A percentile compares a stretch with the other conserved stretches of the same genome.
These are phyloP conservation scores for Aspergillus neotritici DNA, from an alignment of 2,329 filamentous ascomycete species.

Conservation along the genomic window DNA sequence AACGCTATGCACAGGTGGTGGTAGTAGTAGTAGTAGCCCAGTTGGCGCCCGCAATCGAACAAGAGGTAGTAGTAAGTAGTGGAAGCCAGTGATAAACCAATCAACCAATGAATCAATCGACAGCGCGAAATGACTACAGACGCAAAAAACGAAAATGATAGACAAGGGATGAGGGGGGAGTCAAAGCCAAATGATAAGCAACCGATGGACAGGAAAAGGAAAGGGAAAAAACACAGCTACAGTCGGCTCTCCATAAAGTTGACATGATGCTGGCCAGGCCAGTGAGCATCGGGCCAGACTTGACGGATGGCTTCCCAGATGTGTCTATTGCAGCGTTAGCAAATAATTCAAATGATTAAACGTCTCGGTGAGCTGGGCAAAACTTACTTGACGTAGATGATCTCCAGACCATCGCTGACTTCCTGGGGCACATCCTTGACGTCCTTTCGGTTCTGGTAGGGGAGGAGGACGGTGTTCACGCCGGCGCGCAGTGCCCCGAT, in stretches of 20 bases:
- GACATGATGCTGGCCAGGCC: conserved; percentile 68
- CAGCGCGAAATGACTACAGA: conserved; percentile 6
- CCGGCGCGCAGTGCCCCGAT: conserved; percentile 90
- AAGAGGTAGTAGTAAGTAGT: neutral
- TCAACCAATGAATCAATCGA: neutral
- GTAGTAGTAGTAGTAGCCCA: neutral
- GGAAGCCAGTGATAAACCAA: conserved; percentile 7
- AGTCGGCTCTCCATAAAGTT: conserved; percentile 72
- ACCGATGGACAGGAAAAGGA: conserved; percentile 4
- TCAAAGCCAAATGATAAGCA: conserved; percentile 12
- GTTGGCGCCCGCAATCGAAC: neutral
- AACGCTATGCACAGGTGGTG: conserved; percentile 1
- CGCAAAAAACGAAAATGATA: conserved; percentile 1
- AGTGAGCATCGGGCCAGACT: conserved; percentile 86
- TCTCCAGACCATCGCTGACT: conserved; percentile 78
- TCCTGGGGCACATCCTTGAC: conserved; percentile 84
- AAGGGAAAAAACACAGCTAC: conserved; percentile 41
- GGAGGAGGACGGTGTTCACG: conserved; percentile 87
- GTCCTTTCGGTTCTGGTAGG: conserved; percentile 85
- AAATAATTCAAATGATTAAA: neutral
- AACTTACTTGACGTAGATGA: conserved; percentile 78
- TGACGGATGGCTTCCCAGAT: conserved; percentile 90
- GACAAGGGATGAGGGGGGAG: neutral
- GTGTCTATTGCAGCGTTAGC: conserved; percentile 51
- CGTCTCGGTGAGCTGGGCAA: neutral